phyloP scores from a whole-genome alignment of 345 rosid genomes.

The Euphorbia tirucalli region DNA sequence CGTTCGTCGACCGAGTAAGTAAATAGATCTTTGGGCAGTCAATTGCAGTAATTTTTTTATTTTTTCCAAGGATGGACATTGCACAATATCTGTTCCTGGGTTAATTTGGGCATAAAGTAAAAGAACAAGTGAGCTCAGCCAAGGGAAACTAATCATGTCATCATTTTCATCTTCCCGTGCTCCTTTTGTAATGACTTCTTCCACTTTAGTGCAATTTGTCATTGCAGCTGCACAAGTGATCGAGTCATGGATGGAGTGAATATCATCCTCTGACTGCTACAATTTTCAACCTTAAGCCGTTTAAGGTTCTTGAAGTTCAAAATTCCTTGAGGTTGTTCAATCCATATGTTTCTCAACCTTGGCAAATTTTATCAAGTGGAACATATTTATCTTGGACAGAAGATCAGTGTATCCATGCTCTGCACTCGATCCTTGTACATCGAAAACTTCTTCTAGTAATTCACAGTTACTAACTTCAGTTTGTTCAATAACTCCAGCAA shows the following conservation, averaged over 20 bases:
- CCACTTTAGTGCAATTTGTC: background rate
- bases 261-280: background rate
- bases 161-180: background rate
- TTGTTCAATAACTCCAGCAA: background rate
- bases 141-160: background rate
- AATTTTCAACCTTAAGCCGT: background rate
- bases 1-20: background rate
- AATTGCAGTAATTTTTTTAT: background rate
- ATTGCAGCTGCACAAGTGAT: background rate
- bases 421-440: background rate
- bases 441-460: constrained; percentile 2
- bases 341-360: background rate
- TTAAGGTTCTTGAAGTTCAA: background rate
- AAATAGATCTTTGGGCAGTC: background rate
- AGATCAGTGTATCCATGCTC: no score
- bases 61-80: background rate
- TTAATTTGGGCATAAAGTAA: background rate
- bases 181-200: background rate
- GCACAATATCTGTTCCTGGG: background rate
- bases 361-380: background rate
- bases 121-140: background rate
- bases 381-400: background rate
- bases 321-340: background rate
- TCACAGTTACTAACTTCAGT: background rate
- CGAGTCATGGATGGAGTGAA: background rate